These are phyloP conservation scores for Hypoxylon perforatum DNA, from an alignment of 495 filamentous ascomycete species.

Conservation along the genomic window DNA sequence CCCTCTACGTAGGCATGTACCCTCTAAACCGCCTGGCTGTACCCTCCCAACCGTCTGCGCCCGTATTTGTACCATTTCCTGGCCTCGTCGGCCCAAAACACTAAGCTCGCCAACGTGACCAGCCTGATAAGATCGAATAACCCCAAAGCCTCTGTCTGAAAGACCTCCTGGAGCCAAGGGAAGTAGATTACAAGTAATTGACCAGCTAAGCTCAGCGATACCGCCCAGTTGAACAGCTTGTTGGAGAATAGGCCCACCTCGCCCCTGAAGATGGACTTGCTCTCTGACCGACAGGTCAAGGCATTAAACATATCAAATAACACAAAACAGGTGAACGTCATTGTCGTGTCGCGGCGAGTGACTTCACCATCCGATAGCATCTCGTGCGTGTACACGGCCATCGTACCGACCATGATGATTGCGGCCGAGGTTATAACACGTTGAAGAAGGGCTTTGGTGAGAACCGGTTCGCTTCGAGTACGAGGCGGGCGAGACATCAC, in stretches of 20 bases:
- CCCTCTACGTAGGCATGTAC: not conserved
- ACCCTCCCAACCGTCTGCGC: slow-evolving; percentile 53
- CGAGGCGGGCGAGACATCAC: slow-evolving; percentile 94
- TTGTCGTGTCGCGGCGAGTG: slow-evolving; percentile 94
- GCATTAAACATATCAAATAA: slow-evolving; percentile 99
- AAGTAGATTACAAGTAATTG: slow-evolving; percentile 94
- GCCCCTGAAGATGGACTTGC: slow-evolving; percentile 85
- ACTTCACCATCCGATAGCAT: slow-evolving; percentile 84
- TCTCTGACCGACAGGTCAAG: slow-evolving; percentile 89
- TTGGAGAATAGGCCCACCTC: slow-evolving; percentile 87
- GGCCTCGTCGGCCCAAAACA: slow-evolving; percentile 94
- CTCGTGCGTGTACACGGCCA: slow-evolving; percentile 89
- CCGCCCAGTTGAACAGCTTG: slow-evolving; percentile 95
- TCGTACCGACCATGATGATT: slow-evolving; percentile 91
- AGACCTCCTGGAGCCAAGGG: slow-evolving; percentile 89
- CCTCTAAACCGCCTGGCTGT: slow-evolving; percentile 63
- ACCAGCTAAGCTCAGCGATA: slow-evolving; percentile 82
- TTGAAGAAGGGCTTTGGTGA: slow-evolving; percentile 81
- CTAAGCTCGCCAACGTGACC: slow-evolving; percentile 78
- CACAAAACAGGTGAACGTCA: slow-evolving; percentile 99
- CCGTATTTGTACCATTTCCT: slow-evolving; percentile 77
- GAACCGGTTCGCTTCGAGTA: slow-evolving; percentile 81
- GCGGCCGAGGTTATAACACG: slow-evolving; percentile 88
- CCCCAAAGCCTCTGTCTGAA: slow-evolving; percentile 90
- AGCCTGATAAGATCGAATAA: slow-evolving; percentile 77